These are phyloP conservation scores for Exobasidium rhododendri DNA, from an alignment of 1,284 basidiomycete genomes.

Conservation along the genomic window DNA sequence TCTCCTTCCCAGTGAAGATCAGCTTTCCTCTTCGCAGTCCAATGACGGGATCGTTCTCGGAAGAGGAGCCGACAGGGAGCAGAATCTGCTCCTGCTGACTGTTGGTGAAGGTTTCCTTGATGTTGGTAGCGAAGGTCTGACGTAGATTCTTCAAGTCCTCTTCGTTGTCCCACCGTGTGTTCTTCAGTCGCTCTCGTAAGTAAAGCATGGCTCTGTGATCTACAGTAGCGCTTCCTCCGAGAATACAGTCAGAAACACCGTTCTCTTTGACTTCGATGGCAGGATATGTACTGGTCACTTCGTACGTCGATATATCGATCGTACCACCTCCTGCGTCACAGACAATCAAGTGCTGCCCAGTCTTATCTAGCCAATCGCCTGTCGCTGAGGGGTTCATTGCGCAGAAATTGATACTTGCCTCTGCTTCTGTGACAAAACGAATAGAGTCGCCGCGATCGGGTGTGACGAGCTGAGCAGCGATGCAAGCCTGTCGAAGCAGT, in stretches of 20 bases:
- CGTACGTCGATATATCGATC: conserved; percentile 20
- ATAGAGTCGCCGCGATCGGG: conserved; percentile 18
- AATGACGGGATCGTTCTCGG: conserved; percentile 17
- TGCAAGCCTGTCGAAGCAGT: conserved; percentile 18
- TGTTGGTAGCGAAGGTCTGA: conserved; percentile 16
- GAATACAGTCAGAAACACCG: conserved; percentile 20
- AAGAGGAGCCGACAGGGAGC: conserved; percentile 18
- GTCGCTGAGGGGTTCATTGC: conserved; percentile 18
- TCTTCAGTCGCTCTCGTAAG: conserved; percentile 16
- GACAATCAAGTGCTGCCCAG: conserved; percentile 17
- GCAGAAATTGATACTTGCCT: conserved; percentile 18
- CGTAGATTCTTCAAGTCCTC: conserved; percentile 18
- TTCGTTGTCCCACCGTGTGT: conserved; percentile 20
- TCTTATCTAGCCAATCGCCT: conserved; percentile 14
- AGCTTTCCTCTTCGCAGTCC: conserved; percentile 17
- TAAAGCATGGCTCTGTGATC: conserved; percentile 20
- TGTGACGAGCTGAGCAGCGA: conserved; percentile 20
- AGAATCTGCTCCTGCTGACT: conserved; percentile 17
- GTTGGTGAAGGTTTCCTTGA: conserved; percentile 18
- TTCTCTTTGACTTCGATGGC: conserved; percentile 18
- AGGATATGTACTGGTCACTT: conserved; percentile 16
- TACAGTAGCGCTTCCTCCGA: conserved; percentile 17
- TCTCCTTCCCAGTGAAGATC: conserved; percentile 19
- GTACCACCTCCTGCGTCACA: conserved; percentile 20
- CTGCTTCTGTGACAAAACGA: conserved; percentile 21